Evolutionary conservation across 306 rosid species (phyloP), one percentile per base, ranked within the genome.

Genomic region (Dicorynia guianensis): DNA sequence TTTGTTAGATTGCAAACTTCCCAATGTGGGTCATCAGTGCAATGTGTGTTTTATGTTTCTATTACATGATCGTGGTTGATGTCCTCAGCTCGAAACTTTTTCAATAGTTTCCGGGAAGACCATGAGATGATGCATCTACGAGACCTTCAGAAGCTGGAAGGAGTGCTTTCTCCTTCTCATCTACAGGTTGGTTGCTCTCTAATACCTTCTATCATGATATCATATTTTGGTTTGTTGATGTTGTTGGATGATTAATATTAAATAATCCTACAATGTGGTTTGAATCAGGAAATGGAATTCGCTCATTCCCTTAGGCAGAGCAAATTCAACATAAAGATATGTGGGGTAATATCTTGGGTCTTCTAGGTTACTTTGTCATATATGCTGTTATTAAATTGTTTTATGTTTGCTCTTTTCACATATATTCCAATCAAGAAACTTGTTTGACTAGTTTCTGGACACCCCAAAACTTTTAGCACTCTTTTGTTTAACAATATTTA

Each of bases 81-180:
- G 46, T 84, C 72, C 61, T 70, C 90, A 92, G 98, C 98, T 75
- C 85, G 93, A 40, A 80, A 85, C 62, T 90, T 92, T 74, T 90
- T 90, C 89, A 92, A 56, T 78, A 89, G 85, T 81, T 92, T 84
- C 81, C 89, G 90, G 19, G 98, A 96, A 86, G 96, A 92, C 86
- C 99, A 96, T 75, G 92, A 95, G 83, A 81, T 90, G 97, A 80
- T 87, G 91, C 93, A 95, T 85, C 65, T 76, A 8, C 88, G 97
- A 30, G 98, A 89, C 81, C 90, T 96, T 76, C 99, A 93, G 50
- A 90, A 90, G 81, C 72, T 96, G 87, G 97, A 95, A 84, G 97
- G 99, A 59, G 99, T 92, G 65, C 95, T 96, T 69, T 89, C 99
- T 74, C 99, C 98, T 33, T 79, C 93, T 69, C 98, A 90, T 85